Percentiles rank a stretch among this genome's conserved stretches.
Conservation (phyloP, 1,139 yeast species). For the Candida tunisiensis region DNA sequence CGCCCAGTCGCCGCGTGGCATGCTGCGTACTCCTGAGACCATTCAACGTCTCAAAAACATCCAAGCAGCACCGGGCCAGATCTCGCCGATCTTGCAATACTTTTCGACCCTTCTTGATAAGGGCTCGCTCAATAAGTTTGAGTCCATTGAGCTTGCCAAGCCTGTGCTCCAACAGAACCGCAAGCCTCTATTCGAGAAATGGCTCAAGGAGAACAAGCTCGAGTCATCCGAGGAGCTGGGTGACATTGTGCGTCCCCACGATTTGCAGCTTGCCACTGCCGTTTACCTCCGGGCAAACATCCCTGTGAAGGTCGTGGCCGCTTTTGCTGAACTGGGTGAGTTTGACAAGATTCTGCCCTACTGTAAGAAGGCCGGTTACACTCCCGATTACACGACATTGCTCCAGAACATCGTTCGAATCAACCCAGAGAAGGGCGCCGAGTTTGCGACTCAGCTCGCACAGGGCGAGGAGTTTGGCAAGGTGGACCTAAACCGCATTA, state of each 20-base stretch:
- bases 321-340: slow-evolving; percentile 91
- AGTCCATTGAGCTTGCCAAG: slow-evolving; percentile 85
- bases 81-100: slow-evolving; percentile 87
- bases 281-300: slow-evolving; percentile 77
- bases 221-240: slow-evolving; percentile 94
- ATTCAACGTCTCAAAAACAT: slow-evolving; percentile 82
- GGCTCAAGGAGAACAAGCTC: slow-evolving; percentile 90
- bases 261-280: slow-evolving; percentile 73
- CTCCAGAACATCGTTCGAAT: slow-evolving; percentile 83
- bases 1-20: slow-evolving; percentile 74
- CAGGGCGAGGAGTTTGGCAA: slow-evolving; percentile 42
- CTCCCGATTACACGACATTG: slow-evolving; percentile 81
- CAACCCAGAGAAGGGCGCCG: slow-evolving; percentile 96
- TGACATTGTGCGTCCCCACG: slow-evolving; percentile 84
- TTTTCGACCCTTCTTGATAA: slow-evolving; percentile 84
- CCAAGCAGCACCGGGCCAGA: slow-evolving; percentile 92
- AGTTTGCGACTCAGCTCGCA: slow-evolving; percentile 80
- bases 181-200: slow-evolving; percentile 84
- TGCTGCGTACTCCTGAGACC: slow-evolving; percentile 83
- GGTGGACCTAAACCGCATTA: slow-evolving; percentile 69
- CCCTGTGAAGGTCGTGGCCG: slow-evolving; percentile 81
- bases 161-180: slow-evolving; percentile 96
- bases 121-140: slow-evolving; percentile 85
- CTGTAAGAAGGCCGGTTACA: slow-evolving; percentile 75
- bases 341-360: slow-evolving; percentile 92